Base-by-base conservation (phyloP, 192 early-diverging fungal genomes). In the Podila minutissima region DNA sequence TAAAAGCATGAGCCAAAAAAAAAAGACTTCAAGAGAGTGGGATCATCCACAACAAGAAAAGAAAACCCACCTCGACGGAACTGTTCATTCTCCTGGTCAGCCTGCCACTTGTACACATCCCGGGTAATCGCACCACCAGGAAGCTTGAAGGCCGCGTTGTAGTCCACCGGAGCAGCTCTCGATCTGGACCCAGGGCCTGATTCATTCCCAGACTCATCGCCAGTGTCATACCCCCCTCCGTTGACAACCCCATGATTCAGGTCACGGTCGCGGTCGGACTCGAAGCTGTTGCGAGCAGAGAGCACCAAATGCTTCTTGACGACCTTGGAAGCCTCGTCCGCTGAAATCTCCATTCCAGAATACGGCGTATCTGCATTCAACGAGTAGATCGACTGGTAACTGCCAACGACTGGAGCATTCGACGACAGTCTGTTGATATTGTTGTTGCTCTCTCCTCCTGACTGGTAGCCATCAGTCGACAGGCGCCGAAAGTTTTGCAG, bases 51-150 rank as follows among this genome's bases (percentile, higher is more conserved):
- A 37, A 15, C 41, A 17, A 46, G 8, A 46, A 46, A 8, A 1
- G 11, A 4, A 15, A 12, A 6, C 51, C 70, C 74, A 76, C 84
- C 83, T 70, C 77, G 71, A 50, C 77, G 77, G 57, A 72, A 64
- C 67, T 85, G 83, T 32, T 85, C 86, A 51, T 83, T 87, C 51
- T 91, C 89, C 37, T 90, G 75, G 67, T 91, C 88, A 51, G 96
- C 91, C 31, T 91, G 87, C 94, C 94, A 96, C 83, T 94, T 92
- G 81, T 98, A 98, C 67, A 98, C 92, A 67, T 95, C 92, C 60
- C 93, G 90, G 4, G 96, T 95, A 66, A 93, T 93, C 65, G 93
- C 92, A 38, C 93, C 95, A 24, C 91, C 92, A 24, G 87, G 86
- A 31, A 94, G 68, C 41, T 85, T 88, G 72, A 90, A 88, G 29